Conservation (phyloP, 2,329 filamentous ascomycete genomes). For the Aphanocladium album region DNA sequence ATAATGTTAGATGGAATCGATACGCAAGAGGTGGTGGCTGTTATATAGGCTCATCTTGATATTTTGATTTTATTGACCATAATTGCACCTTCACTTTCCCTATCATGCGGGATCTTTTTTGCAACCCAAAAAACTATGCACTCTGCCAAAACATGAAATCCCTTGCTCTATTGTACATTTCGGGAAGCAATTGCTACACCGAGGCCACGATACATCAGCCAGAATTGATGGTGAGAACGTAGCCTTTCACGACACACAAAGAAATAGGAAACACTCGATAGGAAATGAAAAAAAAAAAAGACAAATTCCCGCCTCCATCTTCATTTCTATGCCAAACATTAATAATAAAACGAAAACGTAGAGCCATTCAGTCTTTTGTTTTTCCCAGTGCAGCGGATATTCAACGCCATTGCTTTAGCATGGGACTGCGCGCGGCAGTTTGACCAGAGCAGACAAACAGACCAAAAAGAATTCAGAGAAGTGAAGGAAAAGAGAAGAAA, state of each 20-base stretch:
- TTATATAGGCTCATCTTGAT: not conserved
- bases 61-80: not conserved
- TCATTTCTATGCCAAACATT: conserved; percentile 13
- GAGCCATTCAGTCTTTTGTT: not conserved
- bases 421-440: not conserved
- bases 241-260: not conserved
- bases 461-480: not conserved
- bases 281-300: not conserved
- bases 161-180: conserved; percentile 6
- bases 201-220: not conserved
- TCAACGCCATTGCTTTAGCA: conserved; percentile 1
- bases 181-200: not conserved
- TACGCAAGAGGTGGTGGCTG: too few relatives aligned
- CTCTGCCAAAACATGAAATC: not conserved
- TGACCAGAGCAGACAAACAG: not conserved
- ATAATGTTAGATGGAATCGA: not conserved
- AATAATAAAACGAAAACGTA: conserved; percentile 7
- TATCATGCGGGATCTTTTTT: not conserved
- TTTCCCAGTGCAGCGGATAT: not conserved
- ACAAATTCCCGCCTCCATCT: not conserved
- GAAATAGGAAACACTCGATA: not conserved
- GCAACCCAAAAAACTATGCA: not conserved
- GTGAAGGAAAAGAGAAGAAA: not conserved
- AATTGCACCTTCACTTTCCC: not conserved
- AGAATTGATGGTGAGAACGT: not conserved